Evolutionary conservation across 2,329 filamentous ascomycete genomes (phyloP), one percentile per base, ranked within the genome.

Genomic region (Fusarium metavorans): DNA sequence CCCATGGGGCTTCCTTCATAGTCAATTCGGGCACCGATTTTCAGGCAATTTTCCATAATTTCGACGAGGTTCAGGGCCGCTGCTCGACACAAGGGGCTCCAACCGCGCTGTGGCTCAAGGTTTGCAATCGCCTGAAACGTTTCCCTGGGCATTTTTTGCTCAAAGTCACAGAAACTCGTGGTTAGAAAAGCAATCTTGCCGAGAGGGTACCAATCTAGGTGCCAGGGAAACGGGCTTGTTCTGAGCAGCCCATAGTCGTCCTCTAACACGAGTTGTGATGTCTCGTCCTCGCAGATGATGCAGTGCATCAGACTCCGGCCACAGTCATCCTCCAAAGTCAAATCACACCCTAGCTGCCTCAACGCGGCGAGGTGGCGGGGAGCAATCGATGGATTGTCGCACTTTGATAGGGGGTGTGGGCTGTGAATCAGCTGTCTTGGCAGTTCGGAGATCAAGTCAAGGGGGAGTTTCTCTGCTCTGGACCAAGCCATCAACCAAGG

Each of bases 31-130:
- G 64, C 62, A 0, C 67, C 66, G 32, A 71, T 58, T 2, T 20
- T n/a, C 0, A 73, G 11, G 2, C 67, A 75, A 0, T 67, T 75
- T 1, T 30, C 52, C 4, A 75, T 7, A 1, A 68, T 16, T 4
- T 50, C 62, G 11, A 60, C 6, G 0, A 20, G 13, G 9, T 64
- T 23, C 1, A n/a, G 35, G 0, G 39, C 34, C 0, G 69, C 66
- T 23, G 69, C 69, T 1, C 23, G 54, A 4, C 66, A 75, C 1
- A 75, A 4, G 8, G 66, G 70, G 2, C 72, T 75, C 72, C 73
- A 73, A 1, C 69, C 72, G 0, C 54, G 43, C 2, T 25, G 30
- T 11, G 68, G 69, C 0, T 72, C 65, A 2, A 74, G 58, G n/a
- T 75, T 74, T n/a, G n/a, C n/a, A n/a, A n/a, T 14, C 14, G 2